Evolutionary conservation across 2,329 filamentous ascomycete species (phyloP), one percentile per base, ranked within the genome.

Genomic region (Aciculosporium take): DNA sequence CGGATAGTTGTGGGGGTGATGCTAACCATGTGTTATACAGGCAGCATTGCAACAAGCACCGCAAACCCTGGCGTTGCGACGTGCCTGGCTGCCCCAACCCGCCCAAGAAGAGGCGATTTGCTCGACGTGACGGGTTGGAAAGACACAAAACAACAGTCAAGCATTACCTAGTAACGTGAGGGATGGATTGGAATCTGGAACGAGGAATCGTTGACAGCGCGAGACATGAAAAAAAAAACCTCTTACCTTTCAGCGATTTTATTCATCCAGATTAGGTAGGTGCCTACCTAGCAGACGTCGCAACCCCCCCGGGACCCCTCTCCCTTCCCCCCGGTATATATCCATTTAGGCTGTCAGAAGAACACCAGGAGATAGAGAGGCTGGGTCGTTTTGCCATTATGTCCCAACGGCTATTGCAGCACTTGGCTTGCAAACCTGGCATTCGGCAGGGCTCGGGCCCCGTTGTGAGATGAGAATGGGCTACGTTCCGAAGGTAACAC

Each of bases 31-130:
- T 23, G 12, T 8, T 24, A 13, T 39, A 44, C 47, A 65, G 62
- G 39, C 62, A 65, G 49, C 62, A 65, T 46, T 60, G 61, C 43
- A 63, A 65, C 50, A 65, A 65, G 36, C 62, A 65, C 45, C 54
- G 58, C 21, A 65, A 64, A 45, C 62, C 62, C 13, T 65, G 60
- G 58, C 57, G 57, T 18, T 65, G 62, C 48, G 54, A 58, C 31
- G 41, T 60, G 18, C 54, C 56, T 32, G 58, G 62, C 7, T 65
- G 62, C 30, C 62, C 62, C 10, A 65, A 65, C 31, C 59, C 59
- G 7, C 57, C 57, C 9, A 62, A 63, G 42, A 65, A 64, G 44
- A 60, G 62, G 40, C 57, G 55, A 15, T 65, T 65, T 43, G 62
- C 62, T 9, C 60, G 62, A 39, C 56, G 61, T 43, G 62, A 65